These are phyloP conservation scores for Brasenia schreberi DNA, from an alignment of 164 flowering plant genomes.

Conservation along the genomic window DNA sequence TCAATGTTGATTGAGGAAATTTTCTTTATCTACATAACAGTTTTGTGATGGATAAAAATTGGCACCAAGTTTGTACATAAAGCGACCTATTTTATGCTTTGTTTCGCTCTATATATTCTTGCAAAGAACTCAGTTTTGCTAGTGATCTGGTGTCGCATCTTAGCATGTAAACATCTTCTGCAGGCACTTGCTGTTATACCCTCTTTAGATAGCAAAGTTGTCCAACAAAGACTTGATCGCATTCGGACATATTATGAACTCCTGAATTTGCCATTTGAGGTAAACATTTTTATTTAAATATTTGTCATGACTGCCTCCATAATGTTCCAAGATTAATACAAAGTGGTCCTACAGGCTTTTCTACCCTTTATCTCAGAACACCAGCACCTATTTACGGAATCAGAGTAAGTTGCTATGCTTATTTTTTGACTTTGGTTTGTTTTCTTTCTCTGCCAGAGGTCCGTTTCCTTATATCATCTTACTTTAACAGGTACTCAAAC, in stretches of 20 bases:
- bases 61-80: too few relatives aligned
- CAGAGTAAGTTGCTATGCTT: slow-evolving; percentile 49
- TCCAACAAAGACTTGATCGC: slow-evolving; percentile 80
- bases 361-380: slow-evolving; percentile 90
- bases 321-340: too few relatives aligned
- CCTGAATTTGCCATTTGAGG: slow-evolving; percentile 94
- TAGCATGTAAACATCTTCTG: slow-evolving; percentile 7
- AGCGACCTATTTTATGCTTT: too few relatives aligned
- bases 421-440: background rate
- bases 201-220: slow-evolving; percentile 75
- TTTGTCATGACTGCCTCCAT: background rate
- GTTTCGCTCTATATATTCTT: too few relatives aligned
- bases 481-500: slow-evolving; percentile 51
- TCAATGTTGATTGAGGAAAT: too few relatives aligned
- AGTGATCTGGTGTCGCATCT: too few relatives aligned
- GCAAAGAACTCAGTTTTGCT: too few relatives aligned
- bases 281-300: slow-evolving; percentile 6
- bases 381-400: slow-evolving; percentile 46
- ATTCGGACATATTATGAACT: slow-evolving; percentile 91
- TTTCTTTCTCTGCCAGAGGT: background rate
- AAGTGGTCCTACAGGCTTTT: slow-evolving; percentile 55
- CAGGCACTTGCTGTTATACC: slow-evolving; percentile 96
- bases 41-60: too few relatives aligned
- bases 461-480: background rate
- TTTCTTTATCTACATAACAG: too few relatives aligned